Evolutionary conservation across 306 rosid species (phyloP).

Genomic region (Cucurbita moschata): DNA sequence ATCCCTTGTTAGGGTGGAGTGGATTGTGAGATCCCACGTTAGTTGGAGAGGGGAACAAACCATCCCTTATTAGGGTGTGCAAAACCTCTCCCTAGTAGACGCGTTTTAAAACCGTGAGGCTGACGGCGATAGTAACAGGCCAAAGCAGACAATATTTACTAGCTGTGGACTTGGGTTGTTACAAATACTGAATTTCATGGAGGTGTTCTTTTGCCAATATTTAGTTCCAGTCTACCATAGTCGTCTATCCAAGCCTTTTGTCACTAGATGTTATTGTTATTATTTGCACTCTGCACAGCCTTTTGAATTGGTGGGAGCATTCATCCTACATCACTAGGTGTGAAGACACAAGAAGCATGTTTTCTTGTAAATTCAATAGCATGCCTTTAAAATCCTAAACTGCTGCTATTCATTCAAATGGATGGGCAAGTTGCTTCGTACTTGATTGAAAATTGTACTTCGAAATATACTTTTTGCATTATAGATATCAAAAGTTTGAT

Average conservation of each 20-base stretch:
- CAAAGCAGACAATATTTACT: too few relatives aligned
- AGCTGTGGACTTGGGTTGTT: too few relatives aligned
- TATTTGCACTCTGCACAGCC: neutral
- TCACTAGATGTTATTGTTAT: neutral
- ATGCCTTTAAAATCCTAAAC: neutral
- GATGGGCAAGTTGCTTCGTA: neutral
- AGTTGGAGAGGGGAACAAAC: too few relatives aligned
- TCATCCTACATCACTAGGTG: neutral
- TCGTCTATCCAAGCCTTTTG: neutral
- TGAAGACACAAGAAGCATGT: neutral
- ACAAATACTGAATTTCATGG: neutral
- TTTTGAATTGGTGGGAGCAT: neutral
- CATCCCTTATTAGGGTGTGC: too few relatives aligned
- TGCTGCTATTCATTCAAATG: neutral
- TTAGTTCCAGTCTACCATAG: neutral
- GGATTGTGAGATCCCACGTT: too few relatives aligned
- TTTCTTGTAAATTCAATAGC: neutral
- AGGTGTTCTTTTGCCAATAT: neutral
- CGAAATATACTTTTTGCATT: neutral
- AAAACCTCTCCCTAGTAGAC: too few relatives aligned
- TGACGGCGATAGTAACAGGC: too few relatives aligned
- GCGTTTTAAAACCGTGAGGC: too few relatives aligned
- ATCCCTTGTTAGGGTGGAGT: too few relatives aligned
- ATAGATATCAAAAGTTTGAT: neutral
- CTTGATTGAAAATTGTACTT: neutral